Base-by-base conservation (phyloP, 495 filamentous ascomycete species). In the Aspergillus baeticus region DNA sequence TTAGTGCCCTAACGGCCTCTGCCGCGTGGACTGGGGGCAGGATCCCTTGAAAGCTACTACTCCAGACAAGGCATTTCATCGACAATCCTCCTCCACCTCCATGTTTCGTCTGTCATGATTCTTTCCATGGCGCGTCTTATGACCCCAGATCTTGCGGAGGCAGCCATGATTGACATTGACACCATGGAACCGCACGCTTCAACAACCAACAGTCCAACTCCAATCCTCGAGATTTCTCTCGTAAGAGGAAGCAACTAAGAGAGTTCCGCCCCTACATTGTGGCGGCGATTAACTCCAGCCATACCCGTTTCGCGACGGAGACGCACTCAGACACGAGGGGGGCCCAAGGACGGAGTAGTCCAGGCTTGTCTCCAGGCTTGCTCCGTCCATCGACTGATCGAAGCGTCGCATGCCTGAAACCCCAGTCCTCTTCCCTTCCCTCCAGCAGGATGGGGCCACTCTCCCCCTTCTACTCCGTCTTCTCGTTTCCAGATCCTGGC, bases 271-370 rank as follows among this genome's bases (percentile, higher is more conserved):
- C 17, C 13, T 49, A 15, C 17, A 33, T 33, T 11, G 26, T 51
- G 20, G 36, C 21, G 22, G 14, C 22, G 2, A 34, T 37, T 37
- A 22, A 36, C 31, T 39, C 33, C 18, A 13, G 20, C 48, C 48
- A 51, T 51, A 13, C 48, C 48, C 14, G 20, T 26, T 51, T 51
- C 5, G 48, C 36, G 48, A 51, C 48, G 48, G 48, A 51, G 34
- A 51, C 26, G 23, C 20, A 14, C 26, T 31, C 26, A 34, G 45
- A 7, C 23, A 45, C 5, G 41, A 21, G 41, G 26, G 26, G 41
- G 26, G 26, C 26, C 26, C 26, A 29, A 29, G 7, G 1, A 43
- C 22, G 39, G 39, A 17, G 39, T 43, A 7, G 10, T 44, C 41
- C 18, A 45, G 41, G 18, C 41, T 21, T 44, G 18, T 14, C 42